Evolutionary conservation across 2,329 filamentous ascomycete genomes (phyloP).

Genomic region (Fusarium sp.): DNA sequence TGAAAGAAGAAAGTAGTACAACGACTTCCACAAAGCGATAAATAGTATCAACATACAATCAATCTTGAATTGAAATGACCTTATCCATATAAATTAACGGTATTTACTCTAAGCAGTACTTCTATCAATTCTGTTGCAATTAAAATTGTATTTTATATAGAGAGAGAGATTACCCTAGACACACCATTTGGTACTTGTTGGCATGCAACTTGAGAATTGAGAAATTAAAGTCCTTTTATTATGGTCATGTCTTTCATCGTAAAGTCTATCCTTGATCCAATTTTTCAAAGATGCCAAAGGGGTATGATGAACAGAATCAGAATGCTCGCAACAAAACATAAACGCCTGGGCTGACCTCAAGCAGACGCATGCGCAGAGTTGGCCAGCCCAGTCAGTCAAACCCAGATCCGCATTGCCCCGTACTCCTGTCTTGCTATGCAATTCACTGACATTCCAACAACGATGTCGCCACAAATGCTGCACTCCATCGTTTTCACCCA

Average conservation of each 20-base stretch:
- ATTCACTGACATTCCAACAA: constrained; percentile 46
- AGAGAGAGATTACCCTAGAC: constrained; percentile 1
- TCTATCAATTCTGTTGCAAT: too few species aligned
- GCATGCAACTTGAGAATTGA: neutral
- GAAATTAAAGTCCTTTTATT: constrained; percentile 36
- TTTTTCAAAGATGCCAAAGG: constrained; percentile 41
- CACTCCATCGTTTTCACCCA: constrained; percentile 34
- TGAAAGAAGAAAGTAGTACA: fast-evolving
- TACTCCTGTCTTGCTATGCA: constrained; percentile 47
- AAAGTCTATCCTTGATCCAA: constrained; percentile 43
- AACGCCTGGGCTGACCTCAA: constrained; percentile 14
- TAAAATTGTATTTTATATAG: too few species aligned
- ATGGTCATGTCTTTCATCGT: constrained; percentile 41
- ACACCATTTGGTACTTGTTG: neutral
- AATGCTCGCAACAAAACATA: constrained; percentile 44
- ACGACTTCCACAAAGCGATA: fast-evolving
- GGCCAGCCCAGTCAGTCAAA: constrained; percentile 26
- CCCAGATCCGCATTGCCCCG: constrained; percentile 37
- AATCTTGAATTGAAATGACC: neutral
- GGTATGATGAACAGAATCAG: constrained; percentile 45
- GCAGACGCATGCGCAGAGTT: constrained; percentile 15
- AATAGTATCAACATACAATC: neutral
- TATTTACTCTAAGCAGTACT: neutral
- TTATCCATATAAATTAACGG: fast-evolving
- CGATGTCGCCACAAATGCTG: constrained; percentile 42